Evolutionary conservation across 805 yeast genomes (phyloP).

Genomic region (Wickerhamomyces bovis): DNA sequence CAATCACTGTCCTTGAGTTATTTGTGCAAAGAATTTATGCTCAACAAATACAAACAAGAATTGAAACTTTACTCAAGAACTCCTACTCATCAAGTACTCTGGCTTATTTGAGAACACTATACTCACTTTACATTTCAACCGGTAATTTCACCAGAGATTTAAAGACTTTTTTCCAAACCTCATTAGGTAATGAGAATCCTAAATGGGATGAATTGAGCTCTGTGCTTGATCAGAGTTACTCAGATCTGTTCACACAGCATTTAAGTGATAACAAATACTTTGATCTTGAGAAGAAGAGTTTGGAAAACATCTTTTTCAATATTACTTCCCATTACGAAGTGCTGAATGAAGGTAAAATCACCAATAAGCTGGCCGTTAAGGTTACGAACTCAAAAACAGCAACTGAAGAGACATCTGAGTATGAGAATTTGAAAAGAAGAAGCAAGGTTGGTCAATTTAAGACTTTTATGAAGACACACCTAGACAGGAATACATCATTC

Average conservation of each 20-base stretch:
- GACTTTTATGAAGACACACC: conserved; percentile 48
- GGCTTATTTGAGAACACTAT: conserved; percentile 71
- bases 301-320: conserved; percentile 37
- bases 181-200: conserved; percentile 37
- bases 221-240: conserved; percentile 63
- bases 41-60: conserved; percentile 54
- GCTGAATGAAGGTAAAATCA: conserved; percentile 27
- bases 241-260: conserved; percentile 70
- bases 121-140: conserved; percentile 54
- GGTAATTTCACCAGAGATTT: conserved; percentile 58
- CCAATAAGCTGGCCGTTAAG: conserved; percentile 24
- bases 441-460: conserved; percentile 47
- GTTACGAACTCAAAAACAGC: conserved; percentile 8
- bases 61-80: conserved; percentile 52
- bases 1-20: conserved; percentile 56
- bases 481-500: conserved; percentile 37
- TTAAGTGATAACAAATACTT: conserved; percentile 64
- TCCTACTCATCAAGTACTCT: conserved; percentile 59
- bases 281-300: conserved; percentile 59
- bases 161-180: conserved; percentile 45
- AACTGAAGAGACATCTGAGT: conserved; percentile 17
- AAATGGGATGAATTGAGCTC: conserved; percentile 33
- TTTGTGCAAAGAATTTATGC: conserved; percentile 74
- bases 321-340: conserved; percentile 28
- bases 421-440: conserved; percentile 25